A percentile compares a stretch with the other conserved stretches of the same genome.
These are phyloP conservation scores for Kwoniella dejecticola DNA, from an alignment of 768 basidiomycete genomes.

Conservation along the genomic window DNA sequence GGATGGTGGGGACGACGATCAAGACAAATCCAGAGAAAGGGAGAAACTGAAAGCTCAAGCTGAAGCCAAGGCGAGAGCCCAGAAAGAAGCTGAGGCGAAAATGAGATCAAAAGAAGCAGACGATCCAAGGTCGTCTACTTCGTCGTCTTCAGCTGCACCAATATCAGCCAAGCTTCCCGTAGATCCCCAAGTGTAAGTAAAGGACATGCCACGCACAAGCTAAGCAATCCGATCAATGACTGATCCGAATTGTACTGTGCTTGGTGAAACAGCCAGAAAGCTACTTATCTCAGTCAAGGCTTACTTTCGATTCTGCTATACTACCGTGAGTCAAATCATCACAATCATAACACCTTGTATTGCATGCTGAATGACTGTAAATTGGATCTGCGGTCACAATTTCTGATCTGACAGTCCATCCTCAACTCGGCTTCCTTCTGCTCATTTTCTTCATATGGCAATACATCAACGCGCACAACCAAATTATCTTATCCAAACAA, in stretches of 20 bases:
- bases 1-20: background rate
- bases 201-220: no score
- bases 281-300: constrained; percentile 33
- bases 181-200: constrained; percentile 36
- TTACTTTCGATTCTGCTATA: constrained; percentile 32
- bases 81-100: background rate
- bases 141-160: background rate
- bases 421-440: constrained; percentile 31
- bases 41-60: constrained; percentile 20
- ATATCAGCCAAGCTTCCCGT: background rate
- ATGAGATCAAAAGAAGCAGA: background rate
- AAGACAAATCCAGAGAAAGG: constrained; percentile 3
- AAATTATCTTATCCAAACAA: background rate
- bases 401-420: constrained; percentile 27
- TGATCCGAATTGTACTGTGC: no score
- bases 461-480: constrained; percentile 23
- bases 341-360: background rate
- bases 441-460: constrained; percentile 38
- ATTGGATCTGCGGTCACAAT: no score
- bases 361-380: no score
- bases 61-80: constrained; percentile 19
- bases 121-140: background rate
- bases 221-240: no score
- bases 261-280: constrained; percentile 44
- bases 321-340: constrained; percentile 22